A percentile compares a stretch with the other conserved stretches of the same genome.
Conservation (phyloP, 257 asterid genomes). For the Solanum paucissectum region DNA sequence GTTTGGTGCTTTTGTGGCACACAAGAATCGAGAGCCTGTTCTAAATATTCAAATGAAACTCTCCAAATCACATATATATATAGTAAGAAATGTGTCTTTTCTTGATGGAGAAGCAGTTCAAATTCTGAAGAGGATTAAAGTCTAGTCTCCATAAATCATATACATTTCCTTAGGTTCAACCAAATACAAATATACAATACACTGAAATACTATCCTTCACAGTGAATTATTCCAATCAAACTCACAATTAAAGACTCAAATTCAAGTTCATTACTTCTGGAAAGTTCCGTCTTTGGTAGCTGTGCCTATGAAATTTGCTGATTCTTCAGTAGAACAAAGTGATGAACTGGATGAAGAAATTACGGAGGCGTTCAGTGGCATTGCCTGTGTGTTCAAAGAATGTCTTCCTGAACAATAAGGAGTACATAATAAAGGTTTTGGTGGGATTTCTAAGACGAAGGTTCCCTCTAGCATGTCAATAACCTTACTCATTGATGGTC, state of each 20-base stretch:
- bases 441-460: background rate
- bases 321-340: background rate
- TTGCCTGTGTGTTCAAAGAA: too few relatives aligned
- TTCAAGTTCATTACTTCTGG: background rate
- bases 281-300: background rate
- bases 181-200: too few relatives aligned
- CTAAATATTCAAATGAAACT: background rate
- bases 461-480: constrained; percentile 16
- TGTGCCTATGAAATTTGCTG: background rate
- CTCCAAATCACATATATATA: background rate
- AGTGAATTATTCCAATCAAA: background rate
- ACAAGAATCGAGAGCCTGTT: background rate
- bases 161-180: background rate
- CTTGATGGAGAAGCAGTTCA: background rate
- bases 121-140: background rate
- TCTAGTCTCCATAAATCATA: background rate
- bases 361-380: too few relatives aligned
- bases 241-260: background rate
- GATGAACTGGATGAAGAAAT: background rate
- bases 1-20: background rate
- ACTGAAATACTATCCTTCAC: background rate
- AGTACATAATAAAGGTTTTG: background rate
- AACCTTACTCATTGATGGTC: constrained; percentile 15
- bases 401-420: background rate
- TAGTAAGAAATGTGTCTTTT: background rate